These are phyloP conservation scores for Diaporthe sp. DNA, from an alignment of 2,329 filamentous ascomycete species.

Conservation along the genomic window DNA sequence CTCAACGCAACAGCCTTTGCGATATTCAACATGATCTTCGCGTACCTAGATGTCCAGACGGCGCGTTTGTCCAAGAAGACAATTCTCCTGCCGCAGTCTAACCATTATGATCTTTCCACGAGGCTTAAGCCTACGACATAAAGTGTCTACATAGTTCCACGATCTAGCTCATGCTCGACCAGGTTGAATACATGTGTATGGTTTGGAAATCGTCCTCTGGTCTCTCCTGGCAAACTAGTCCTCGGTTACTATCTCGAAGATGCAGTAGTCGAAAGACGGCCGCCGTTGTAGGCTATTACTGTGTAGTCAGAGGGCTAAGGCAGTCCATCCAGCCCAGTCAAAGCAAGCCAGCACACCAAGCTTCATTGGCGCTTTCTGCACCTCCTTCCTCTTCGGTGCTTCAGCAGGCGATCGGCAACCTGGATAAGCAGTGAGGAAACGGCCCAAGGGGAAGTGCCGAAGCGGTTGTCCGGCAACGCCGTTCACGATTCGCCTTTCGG, in stretches of 20 bases:
- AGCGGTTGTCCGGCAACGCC: conserved; percentile 32
- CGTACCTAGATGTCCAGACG: background rate
- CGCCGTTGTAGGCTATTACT: background rate
- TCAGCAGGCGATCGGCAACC: background rate
- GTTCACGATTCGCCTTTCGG: conserved; percentile 22
- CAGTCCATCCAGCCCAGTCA: background rate
- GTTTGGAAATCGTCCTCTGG: background rate
- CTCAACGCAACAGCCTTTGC: background rate
- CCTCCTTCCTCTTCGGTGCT: conserved; percentile 22
- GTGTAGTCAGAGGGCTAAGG: background rate
- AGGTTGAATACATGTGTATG: background rate
- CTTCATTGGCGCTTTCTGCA: background rate
- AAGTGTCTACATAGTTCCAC: background rate
- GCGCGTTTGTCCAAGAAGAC: background rate
- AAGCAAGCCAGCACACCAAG: background rate
- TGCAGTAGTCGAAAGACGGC: background rate
- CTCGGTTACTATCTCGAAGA: background rate
- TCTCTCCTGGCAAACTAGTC: background rate
- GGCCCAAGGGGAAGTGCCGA: conserved; percentile 29
- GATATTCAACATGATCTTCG: background rate
- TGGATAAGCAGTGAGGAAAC: conserved; percentile 10
- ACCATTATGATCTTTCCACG: background rate
- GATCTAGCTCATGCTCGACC: background rate
- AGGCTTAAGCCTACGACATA: background rate
- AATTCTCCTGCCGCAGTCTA: background rate